Percentiles rank a stretch among this genome's conserved stretches.
These are phyloP conservation scores for Ceratocystis ficicola DNA, from an alignment of 2,329 filamentous ascomycete genomes.

Conservation along the genomic window DNA sequence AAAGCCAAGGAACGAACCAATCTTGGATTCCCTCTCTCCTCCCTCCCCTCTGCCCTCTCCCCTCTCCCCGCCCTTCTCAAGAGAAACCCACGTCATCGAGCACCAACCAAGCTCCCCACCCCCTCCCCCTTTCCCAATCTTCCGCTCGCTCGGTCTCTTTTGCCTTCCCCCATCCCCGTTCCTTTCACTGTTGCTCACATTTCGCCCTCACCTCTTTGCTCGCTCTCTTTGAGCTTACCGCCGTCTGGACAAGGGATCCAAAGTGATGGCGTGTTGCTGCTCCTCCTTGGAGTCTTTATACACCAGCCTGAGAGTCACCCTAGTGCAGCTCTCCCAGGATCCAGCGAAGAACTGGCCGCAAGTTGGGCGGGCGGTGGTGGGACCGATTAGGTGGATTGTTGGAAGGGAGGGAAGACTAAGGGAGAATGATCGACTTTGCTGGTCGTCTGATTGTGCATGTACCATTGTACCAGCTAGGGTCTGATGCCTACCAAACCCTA, in stretches of 20 bases:
- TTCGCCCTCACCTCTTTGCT: neutral
- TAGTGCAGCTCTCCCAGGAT: constrained; percentile 10
- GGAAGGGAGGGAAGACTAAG: neutral
- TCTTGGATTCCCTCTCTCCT: neutral
- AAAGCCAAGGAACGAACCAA: neutral
- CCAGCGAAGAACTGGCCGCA: neutral
- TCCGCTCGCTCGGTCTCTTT: neutral
- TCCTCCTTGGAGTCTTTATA: constrained; percentile 3
- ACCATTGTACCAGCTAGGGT: no score
- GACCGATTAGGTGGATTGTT: neutral
- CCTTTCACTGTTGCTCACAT: neutral
- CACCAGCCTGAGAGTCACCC: constrained; percentile 4
- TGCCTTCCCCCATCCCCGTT: neutral
- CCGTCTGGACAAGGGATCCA: neutral
- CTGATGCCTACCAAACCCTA: neutral
- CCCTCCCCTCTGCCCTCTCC: neutral
- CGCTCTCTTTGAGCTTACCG: neutral
- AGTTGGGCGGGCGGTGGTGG: neutral
- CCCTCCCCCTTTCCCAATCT: neutral
- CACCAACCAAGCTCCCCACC: neutral
- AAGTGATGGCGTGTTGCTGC: neutral
- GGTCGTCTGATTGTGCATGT: neutral
- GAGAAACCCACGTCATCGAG: no score
- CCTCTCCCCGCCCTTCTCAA: neutral
- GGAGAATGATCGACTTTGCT: neutral